phyloP scores from a whole-genome alignment of 805 yeast genomes.

The Pichia cabralensis region DNA sequence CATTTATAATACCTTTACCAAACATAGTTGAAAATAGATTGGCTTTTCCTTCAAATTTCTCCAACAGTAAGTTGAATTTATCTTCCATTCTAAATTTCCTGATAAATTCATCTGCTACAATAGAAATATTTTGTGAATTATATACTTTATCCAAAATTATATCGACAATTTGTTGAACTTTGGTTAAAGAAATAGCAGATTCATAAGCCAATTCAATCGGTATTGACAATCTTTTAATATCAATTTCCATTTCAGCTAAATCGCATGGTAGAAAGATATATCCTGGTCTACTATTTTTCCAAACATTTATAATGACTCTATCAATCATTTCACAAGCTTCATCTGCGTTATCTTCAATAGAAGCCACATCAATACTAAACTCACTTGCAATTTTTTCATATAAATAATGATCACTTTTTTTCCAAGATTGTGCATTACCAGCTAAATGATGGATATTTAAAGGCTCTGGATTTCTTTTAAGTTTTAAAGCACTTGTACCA shows the following conservation, averaged over 20 bases:
- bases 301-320: conserved; percentile 46
- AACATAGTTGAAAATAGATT: conserved; percentile 32
- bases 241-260: conserved; percentile 44
- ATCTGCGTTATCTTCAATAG: conserved; percentile 32
- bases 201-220: conserved; percentile 20
- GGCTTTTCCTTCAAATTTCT: conserved; percentile 25
- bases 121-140: conserved; percentile 27
- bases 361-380: conserved; percentile 44
- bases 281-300: conserved; percentile 65
- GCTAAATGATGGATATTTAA: conserved; percentile 48
- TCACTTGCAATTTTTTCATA: conserved; percentile 54
- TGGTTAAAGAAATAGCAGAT: conserved; percentile 12
- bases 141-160: conserved; percentile 30
- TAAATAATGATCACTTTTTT: conserved; percentile 54
- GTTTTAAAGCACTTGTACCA: conserved; percentile 36
- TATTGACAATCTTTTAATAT: conserved; percentile 26
- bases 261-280: conserved; percentile 74
- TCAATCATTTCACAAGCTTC: conserved; percentile 60
- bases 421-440: conserved; percentile 37
- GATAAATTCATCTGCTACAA: conserved; percentile 34
- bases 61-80: conserved; percentile 23
- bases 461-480: conserved; percentile 9
- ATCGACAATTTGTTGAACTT: conserved; percentile 17
- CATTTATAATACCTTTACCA: conserved; percentile 33
- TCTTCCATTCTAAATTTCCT: conserved; percentile 28